phyloP scores from a whole-genome alignment of 2,329 filamentous ascomycete species.

The Epichloe bromicola region DNA sequence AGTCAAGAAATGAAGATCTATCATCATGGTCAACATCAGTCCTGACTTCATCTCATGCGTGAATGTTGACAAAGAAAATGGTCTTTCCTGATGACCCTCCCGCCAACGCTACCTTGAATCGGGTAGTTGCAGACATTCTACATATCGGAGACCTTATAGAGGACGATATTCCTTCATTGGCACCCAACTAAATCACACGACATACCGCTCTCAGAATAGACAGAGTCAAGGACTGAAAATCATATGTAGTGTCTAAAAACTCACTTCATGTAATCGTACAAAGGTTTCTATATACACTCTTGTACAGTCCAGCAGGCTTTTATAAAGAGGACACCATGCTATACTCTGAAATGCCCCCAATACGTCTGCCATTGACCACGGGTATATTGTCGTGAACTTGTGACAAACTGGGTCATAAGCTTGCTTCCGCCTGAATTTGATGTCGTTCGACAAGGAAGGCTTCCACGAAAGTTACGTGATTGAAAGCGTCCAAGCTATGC shows the following conservation, averaged over 20 bases:
- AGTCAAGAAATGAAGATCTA: constrained; percentile 56
- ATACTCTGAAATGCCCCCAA: not conserved
- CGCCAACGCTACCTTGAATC: constrained; percentile 57
- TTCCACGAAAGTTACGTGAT: not conserved
- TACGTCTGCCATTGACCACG: no score
- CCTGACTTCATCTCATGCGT: constrained; percentile 73
- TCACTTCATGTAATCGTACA: constrained; percentile 15
- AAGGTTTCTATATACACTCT: constrained; percentile 17
- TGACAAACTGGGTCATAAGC: not conserved
- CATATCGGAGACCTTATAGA: constrained; percentile 63
- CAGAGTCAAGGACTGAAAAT: not conserved
- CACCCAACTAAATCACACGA: not conserved
- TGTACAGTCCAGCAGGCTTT: constrained; percentile 11
- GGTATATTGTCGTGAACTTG: no score
- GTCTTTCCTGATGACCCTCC: constrained; percentile 59
- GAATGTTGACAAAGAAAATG: constrained; percentile 42
- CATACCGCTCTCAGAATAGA: not conserved
- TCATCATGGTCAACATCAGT: constrained; percentile 88
- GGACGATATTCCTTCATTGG: constrained; percentile 20
- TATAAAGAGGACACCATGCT: not conserved
- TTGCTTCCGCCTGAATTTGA: not conserved
- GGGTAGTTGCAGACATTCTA: constrained; percentile 68
- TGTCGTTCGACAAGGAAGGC: no score
- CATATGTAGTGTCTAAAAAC: not conserved
- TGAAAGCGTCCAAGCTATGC: not conserved